Conservation (phyloP, 75 land plant genomes). For the Sequoiadendron giganteum region DNA sequence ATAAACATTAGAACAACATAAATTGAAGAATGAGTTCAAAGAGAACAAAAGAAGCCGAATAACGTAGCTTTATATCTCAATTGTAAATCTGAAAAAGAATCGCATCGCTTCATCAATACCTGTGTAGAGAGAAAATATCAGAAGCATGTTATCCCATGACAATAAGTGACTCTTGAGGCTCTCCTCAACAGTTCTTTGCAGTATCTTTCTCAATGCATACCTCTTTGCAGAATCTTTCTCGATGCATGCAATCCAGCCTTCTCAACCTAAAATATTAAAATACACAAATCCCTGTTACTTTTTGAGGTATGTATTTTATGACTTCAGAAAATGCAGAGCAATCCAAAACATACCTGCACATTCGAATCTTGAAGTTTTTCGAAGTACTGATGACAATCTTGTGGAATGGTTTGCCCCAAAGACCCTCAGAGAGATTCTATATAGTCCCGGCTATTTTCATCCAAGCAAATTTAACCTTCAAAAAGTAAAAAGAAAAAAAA, state of each 20-base stretch:
- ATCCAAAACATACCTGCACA: conserved; percentile 34
- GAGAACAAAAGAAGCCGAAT: background rate
- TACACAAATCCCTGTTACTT: background rate
- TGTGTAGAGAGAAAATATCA: conserved; percentile 48
- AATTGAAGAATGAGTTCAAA: background rate
- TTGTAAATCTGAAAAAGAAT: background rate
- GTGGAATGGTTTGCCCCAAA: no score
- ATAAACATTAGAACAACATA: conserved; percentile 18
- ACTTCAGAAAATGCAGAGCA: background rate
- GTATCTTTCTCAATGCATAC: no score
- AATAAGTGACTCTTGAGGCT: no score
- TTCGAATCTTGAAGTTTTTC: conserved; percentile 33
- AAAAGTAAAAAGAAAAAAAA: no score
- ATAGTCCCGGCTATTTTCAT: no score
- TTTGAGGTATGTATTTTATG: background rate
- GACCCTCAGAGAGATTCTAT: no score
- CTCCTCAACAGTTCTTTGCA: no score
- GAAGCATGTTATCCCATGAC: no score
- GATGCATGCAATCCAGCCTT: conserved; percentile 66
- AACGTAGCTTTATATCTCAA: background rate
- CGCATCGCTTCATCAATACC: conserved; percentile 32
- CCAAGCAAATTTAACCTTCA: no score
- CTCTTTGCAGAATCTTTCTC: conserved; percentile 56
- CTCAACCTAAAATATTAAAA: conserved; percentile 76
- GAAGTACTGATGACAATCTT: no score